Evolutionary conservation across 169 alveolate genomes (phyloP).

Genomic region (Babesia ovis): DNA sequence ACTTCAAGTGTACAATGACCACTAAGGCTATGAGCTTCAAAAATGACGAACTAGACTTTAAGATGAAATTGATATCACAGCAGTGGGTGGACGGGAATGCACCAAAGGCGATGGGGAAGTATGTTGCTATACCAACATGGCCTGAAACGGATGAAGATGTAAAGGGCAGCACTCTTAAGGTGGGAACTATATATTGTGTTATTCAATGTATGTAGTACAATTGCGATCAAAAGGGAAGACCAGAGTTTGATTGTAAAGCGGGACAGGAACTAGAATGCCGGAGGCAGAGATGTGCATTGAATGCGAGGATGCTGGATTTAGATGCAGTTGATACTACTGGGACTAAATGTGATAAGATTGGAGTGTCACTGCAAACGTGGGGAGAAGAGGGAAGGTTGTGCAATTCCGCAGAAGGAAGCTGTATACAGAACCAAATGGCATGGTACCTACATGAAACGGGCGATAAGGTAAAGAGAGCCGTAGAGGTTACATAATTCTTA

Average conservation of each 20-base stretch:
- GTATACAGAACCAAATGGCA: slow-evolving; percentile 53
- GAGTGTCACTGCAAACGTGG: slow-evolving; percentile 47
- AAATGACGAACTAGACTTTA: slow-evolving; percentile 40
- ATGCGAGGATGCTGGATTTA: slow-evolving; percentile 36
- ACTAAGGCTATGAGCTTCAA: background rate
- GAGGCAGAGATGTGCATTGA: slow-evolving; percentile 43
- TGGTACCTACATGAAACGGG: slow-evolving; percentile 45
- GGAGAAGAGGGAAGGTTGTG: slow-evolving; percentile 43
- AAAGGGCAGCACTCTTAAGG: slow-evolving; percentile 45
- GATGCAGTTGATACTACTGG: slow-evolving; percentile 59
- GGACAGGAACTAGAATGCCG: slow-evolving; percentile 15
- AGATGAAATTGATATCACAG: slow-evolving; percentile 6
- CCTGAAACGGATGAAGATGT: slow-evolving; percentile 52
- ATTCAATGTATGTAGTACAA: slow-evolving; percentile 24
- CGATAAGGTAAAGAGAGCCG: slow-evolving; percentile 20
- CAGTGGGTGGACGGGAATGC: slow-evolving; percentile 50
- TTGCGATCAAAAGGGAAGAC: slow-evolving; percentile 8
- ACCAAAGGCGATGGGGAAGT: slow-evolving; percentile 37
- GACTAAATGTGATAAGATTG: slow-evolving; percentile 52
- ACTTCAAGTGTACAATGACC: slow-evolving; percentile 24
- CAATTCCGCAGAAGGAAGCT: slow-evolving; percentile 12
- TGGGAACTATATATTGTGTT: background rate
- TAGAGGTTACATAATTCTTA: background rate
- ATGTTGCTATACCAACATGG: slow-evolving; percentile 54
- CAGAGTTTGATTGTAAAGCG: background rate